Evolutionary conservation across 129 eudicot genomes (phyloP), one percentile per base, ranked within the genome.

Genomic region (sunflower (Helianthus annuus)): DNA sequence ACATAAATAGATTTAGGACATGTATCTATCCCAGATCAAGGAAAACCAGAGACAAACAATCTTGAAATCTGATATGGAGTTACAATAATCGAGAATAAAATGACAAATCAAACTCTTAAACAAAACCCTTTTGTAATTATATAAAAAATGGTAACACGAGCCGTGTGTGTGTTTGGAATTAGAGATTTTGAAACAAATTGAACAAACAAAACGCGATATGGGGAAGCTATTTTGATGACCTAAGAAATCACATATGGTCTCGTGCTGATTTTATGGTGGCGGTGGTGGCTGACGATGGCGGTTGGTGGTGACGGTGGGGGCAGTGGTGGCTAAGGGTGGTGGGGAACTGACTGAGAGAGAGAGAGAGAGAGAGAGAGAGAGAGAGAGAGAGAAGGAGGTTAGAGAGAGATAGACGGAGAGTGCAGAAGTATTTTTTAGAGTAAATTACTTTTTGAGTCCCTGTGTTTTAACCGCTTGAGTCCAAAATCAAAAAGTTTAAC

Each of bases 191-290:
- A 68, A 77, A 76, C 73, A 65, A 70, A 81, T 70, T 73, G 78
- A 78, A 40, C 14, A 64, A 9, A 24, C 29, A 24, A 24, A 24
- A 24, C 29, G 29, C 9, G 10, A 73, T 71, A 80, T 46, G 27
- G 74, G 46, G 58, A 24, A 24, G 29, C 29, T 24, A 24, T 24
- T 2, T 24, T 24, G 29, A 24, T 24, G 68, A 49, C 45, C 76
- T 46, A 36, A 80, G 62, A 59, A 77, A 82, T 73, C 72, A 81
- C 82, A 89, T 88, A 85, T 83, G 91, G 91, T 71, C 85, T 78
- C 77, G 40, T 79, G 70, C 80, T 78, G 79, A 48, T 40, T 75
- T 80, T 76, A 71, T 53, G 70, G 62, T 78, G 29, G 29, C 29
- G 2, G 29, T 24, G 29, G 29, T 2, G 29, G 29, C 29, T 24